These are phyloP conservation scores for Aureobasidium sp. DNA, from an alignment of 2,329 filamentous ascomycete species.

Conservation along the genomic window DNA sequence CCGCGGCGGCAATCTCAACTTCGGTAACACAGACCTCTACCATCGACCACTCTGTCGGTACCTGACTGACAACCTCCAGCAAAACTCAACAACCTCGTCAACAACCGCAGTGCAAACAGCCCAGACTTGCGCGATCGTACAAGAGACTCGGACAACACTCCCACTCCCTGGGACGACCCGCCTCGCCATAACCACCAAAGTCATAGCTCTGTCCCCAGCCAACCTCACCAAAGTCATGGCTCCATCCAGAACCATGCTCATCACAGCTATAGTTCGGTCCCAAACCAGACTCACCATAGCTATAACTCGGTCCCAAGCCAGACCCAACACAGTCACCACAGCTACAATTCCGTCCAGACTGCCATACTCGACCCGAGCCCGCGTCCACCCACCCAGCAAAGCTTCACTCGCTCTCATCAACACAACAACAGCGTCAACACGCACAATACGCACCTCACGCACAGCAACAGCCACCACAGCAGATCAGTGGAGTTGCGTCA, in stretches of 20 bases:
- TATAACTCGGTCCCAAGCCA: not conserved
- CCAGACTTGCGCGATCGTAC: slow-evolving; percentile 20
- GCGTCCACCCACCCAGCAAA: slow-evolving; percentile 2
- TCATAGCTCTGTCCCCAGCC: not conserved
- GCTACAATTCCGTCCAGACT: slow-evolving; percentile 1
- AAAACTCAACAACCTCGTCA: slow-evolving; percentile 89
- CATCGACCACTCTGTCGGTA: not conserved
- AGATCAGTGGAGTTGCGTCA: slow-evolving; percentile 20
- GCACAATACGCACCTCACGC: not conserved
- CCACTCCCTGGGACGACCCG: slow-evolving; percentile 55
- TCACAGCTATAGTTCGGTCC: not conserved
- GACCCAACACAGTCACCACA: not conserved
- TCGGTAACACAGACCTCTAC: slow-evolving; percentile 15
- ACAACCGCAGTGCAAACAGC: slow-evolving; percentile 64
- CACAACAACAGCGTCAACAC: slow-evolving; percentile 10
- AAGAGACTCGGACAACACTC: slow-evolving; percentile 38
- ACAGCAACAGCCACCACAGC: not conserved
- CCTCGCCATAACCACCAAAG: not conserved
- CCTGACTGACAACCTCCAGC: slow-evolving; percentile 45
- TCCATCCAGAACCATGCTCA: not conserved
- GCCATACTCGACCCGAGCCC: slow-evolving; percentile 3
- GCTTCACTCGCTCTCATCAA: slow-evolving; percentile 1
- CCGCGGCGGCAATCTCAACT: slow-evolving; percentile 73
- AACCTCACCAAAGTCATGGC: not conserved
- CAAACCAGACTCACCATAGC: not conserved